Conservation (phyloP, 441 rosid genomes). For the Bruguiera hainesii region DNA sequence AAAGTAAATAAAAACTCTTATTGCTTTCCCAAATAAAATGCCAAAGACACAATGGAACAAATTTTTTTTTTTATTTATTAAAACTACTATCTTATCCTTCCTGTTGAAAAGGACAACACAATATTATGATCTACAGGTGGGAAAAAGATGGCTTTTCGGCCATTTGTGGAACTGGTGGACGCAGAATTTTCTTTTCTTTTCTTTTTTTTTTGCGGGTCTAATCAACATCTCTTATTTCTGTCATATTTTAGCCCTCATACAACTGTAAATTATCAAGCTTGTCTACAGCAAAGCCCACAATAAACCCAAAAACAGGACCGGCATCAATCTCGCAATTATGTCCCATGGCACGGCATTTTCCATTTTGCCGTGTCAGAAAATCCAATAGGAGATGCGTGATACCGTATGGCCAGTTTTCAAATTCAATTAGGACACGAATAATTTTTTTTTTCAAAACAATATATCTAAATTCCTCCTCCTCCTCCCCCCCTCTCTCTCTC, state of each 20-base stretch:
- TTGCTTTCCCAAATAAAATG: too few species aligned
- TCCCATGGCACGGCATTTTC: conserved; percentile 25
- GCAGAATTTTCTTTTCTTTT: conserved; percentile 11
- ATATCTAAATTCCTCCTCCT: background rate
- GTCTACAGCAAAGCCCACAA: too few species aligned
- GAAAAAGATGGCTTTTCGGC: conserved; percentile 42
- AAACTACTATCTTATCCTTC: too few species aligned
- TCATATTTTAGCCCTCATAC: conserved; percentile 21
- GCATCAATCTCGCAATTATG: conserved; percentile 42
- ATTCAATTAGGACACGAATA: conserved; percentile 24
- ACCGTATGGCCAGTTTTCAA: conserved; percentile 62
- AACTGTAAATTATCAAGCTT: conserved; percentile 5
- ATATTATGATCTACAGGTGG: conserved; percentile 26
- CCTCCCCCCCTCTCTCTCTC: too few species aligned
- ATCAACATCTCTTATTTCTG: background rate
- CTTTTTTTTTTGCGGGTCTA: too few species aligned
- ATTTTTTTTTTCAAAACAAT: background rate
- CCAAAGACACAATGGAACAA: background rate
- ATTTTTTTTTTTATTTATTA: too few species aligned
- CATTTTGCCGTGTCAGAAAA: conserved; percentile 55
- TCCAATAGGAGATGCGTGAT: conserved; percentile 64
- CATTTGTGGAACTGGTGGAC: conserved; percentile 37
- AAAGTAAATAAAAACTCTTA: too few species aligned
- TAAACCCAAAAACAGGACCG: background rate
- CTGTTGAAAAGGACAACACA: too few species aligned